Conservation (phyloP, 2,329 filamentous ascomycete species). For the Pyricularia sp. region DNA sequence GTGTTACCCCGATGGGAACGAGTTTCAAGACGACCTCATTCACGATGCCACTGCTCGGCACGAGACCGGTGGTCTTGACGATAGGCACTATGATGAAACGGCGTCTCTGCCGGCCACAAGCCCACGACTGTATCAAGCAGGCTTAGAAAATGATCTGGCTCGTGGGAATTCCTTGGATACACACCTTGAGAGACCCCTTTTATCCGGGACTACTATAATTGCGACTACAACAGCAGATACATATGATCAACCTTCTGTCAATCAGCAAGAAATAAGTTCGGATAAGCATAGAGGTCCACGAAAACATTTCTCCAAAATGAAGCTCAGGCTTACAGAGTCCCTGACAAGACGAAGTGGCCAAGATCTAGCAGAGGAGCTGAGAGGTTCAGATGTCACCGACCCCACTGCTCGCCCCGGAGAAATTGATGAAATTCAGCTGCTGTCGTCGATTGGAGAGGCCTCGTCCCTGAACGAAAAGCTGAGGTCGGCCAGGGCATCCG, state of each 20-base stretch:
- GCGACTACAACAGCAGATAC: neutral
- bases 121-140: neutral
- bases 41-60: neutral
- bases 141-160: neutral
- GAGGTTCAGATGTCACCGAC: neutral
- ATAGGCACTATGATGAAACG: neutral
- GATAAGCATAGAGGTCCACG: neutral
- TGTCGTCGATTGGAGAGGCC: neutral
- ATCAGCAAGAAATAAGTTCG: neutral
- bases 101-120: neutral
- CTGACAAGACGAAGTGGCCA: slow-evolving; percentile 1
- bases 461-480: neutral
- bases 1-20: neutral
- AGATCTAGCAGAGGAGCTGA: neutral
- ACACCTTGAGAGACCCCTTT: neutral
- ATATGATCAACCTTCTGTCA: neutral
- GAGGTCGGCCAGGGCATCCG: neutral
- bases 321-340: slow-evolving; percentile 2
- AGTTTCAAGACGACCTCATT: neutral
- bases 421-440: neutral
- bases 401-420: neutral
- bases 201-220: neutral
- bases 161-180: neutral
- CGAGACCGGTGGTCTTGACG: neutral
- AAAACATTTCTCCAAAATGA: slow-evolving; percentile 2